Conservation (phyloP, 2,329 filamentous ascomycete species). For the Paraphoma chrysanthemicola region DNA sequence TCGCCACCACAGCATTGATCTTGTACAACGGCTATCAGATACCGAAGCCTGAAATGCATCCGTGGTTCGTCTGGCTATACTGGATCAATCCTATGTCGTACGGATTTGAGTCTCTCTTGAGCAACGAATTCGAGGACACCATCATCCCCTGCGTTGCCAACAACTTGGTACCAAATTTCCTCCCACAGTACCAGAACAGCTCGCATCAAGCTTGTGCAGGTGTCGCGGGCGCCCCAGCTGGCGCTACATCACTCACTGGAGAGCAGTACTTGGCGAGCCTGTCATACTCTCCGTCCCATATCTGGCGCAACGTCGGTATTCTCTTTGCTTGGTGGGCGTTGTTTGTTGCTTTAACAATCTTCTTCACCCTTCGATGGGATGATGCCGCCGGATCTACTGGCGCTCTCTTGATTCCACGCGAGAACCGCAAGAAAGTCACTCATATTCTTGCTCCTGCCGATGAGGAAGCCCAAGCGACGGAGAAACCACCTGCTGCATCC, state of each 20-base stretch:
- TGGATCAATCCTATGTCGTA: constrained; percentile 81
- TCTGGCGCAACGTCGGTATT: constrained; percentile 54
- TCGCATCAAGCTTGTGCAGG: constrained; percentile 63
- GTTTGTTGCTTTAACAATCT: constrained; percentile 63
- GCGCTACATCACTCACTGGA: constrained; percentile 59
- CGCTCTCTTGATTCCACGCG: constrained; percentile 66
- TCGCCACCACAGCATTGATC: constrained; percentile 49
- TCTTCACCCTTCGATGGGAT: constrained; percentile 65
- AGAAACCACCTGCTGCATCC: constrained; percentile 12
- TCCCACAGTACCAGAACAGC: constrained; percentile 54
- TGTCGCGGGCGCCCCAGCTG: constrained; percentile 61
- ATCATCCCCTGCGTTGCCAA: constrained; percentile 57
- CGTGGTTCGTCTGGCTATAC: constrained; percentile 63
- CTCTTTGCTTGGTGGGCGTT: constrained; percentile 52
- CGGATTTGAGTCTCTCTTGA: constrained; percentile 77
- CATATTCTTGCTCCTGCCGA: constrained; percentile 46
- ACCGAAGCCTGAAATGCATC: constrained; percentile 57
- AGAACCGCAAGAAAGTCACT: constrained; percentile 29
- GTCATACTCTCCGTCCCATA: constrained; percentile 41
- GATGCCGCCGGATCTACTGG: constrained; percentile 59
- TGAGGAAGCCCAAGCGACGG: constrained; percentile 55
- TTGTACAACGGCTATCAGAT: constrained; percentile 55
- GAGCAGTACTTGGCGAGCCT: constrained; percentile 66
- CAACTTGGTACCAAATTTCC: constrained; percentile 60
- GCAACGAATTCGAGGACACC: constrained; percentile 65